Evolutionary conservation across 106 monocot genomes (phyloP), one percentile per base, ranked within the genome.

Genomic region (Hemerocallis citrina): DNA sequence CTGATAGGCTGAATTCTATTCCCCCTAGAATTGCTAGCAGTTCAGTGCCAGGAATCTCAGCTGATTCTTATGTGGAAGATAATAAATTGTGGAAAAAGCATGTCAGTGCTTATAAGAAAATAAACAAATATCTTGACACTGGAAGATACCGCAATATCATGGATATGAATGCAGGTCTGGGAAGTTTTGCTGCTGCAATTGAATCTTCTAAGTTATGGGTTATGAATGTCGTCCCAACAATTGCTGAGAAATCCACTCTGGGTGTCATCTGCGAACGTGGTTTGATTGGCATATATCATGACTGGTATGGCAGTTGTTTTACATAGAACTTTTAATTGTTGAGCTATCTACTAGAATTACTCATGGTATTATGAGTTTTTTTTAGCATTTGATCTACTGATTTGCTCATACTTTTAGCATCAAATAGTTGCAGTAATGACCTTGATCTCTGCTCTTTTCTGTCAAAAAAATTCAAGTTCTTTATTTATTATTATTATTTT

Each of bases 111-210:
- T 80, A 80, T 57, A 75, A 66, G 46, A 74, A 62, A 47, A 31
- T 80, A 25, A 80, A 75, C 34, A 47, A 67, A 50, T 66, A 56
- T 28, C 64, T 80, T 0, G 61, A 66, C 42, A 62, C 47, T 2
- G 80, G 71, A 30, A 52, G 80, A 33, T 80, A 75, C 38, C 65
- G 75, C 63, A 80, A 79, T 36, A 74, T 79, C 34, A 68, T 79
- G 74, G 79, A 79, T 37, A 79, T 79, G 79, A 79, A 79, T 70
- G 75, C 79, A 23, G 79, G 74, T 40, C n/a, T 80, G 28, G 79
- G 79, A 7, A 66, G 75, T 25, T 80, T 80, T 62, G 79, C 79
- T 14, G 70, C 79, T 0, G 71, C 70, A 9, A 52, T 80, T 34
- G 69, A 75, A 19, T 80, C 79, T 3, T 51, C 79, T 1, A 69